phyloP scores from a whole-genome alignment of 2,329 filamentous ascomycete genomes.

The Cordyceps pruinosa region DNA sequence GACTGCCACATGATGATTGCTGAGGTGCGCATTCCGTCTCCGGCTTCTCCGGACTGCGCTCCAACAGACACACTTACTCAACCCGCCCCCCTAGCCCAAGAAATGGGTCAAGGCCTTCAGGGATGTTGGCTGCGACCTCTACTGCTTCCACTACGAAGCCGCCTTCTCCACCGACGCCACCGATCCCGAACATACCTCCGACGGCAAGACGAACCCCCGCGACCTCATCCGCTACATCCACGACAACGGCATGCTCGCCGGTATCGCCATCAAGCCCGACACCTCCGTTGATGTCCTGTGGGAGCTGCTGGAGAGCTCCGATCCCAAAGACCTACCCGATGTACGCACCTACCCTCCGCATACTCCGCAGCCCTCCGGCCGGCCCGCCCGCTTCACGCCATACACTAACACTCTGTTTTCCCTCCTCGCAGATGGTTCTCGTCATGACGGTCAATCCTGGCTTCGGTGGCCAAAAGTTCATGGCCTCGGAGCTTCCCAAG shows the following conservation, averaged over 20 bases:
- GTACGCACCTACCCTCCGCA: constrained; percentile 48
- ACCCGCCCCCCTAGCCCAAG: constrained; percentile 59
- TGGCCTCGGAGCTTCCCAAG: constrained; percentile 92
- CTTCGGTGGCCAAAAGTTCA: constrained; percentile 97
- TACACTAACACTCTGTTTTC: background rate
- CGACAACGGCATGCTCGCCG: constrained; percentile 77
- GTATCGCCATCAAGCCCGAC: constrained; percentile 90
- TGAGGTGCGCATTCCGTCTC: constrained; percentile 55
- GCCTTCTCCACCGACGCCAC: constrained; percentile 84
- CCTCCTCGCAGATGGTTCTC: constrained; percentile 72
- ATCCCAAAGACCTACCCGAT: constrained; percentile 75
- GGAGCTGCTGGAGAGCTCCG: constrained; percentile 71
- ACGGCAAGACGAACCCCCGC: constrained; percentile 69
- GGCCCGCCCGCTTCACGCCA: background rate
- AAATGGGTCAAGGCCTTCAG: constrained; percentile 97
- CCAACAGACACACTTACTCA: constrained; percentile 4
- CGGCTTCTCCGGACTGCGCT: background rate
- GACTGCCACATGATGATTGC: constrained; percentile 99
- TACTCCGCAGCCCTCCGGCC: background rate
- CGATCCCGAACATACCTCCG: constrained; percentile 61
- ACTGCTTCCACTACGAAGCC: constrained; percentile 99
- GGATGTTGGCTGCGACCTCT: constrained; percentile 91
- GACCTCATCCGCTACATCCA: constrained; percentile 90
- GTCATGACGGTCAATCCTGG: constrained; percentile 98
- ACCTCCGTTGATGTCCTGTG: constrained; percentile 88